Evolutionary conservation across 2,329 filamentous ascomycete species (phyloP), one percentile per base, ranked within the genome.

Genomic region (Mycosphaerella sp.): DNA sequence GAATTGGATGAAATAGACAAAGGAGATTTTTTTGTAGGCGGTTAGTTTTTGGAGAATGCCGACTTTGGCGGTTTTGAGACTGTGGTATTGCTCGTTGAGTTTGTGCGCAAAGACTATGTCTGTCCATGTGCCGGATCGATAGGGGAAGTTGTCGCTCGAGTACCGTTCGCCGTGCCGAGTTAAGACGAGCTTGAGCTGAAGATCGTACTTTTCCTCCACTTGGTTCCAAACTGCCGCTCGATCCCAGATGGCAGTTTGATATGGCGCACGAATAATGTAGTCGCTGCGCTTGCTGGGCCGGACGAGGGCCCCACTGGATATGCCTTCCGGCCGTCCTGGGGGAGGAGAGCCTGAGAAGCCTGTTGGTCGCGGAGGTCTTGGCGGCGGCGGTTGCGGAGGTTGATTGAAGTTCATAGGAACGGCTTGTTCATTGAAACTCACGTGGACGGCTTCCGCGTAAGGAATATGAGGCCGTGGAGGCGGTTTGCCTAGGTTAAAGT

Each of bases 1-100:
- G 8, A 57, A 60, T n/a, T 60, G 56, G 14, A 58, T 39, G 21
- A 60, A 58, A 31, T 60, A 60, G 6, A 60, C 54, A 41, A 58
- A 60, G 3, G 53, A 47, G 14, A 60, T 59, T 5, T 47, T 52
- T 26, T 55, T 58, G 47, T 58, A 60, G 1, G 58, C 52, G 7
- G 56, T 59, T n/a, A 59, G 29, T 12, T 59, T 60, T 41, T 60
- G 56, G 11, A 59, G 39, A 8, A 58, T 34, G 1, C 58, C 56
- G 21, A 60, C 54, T 26, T 60, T 48, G 8, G 48, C 45, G 26
- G 58, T 57, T 23, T 60, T 60, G n/a, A 60, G 39, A 36, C 39
- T 53, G 9, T 45, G 48, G 14, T 60, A 60, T 45, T 55, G 41
- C 4, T 52, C 42, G 6, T 45, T 52, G 4, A 60, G 45, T 1